These are phyloP conservation scores for Aureobasidium musti DNA, from an alignment of 2,329 filamentous ascomycete genomes.

Conservation along the genomic window DNA sequence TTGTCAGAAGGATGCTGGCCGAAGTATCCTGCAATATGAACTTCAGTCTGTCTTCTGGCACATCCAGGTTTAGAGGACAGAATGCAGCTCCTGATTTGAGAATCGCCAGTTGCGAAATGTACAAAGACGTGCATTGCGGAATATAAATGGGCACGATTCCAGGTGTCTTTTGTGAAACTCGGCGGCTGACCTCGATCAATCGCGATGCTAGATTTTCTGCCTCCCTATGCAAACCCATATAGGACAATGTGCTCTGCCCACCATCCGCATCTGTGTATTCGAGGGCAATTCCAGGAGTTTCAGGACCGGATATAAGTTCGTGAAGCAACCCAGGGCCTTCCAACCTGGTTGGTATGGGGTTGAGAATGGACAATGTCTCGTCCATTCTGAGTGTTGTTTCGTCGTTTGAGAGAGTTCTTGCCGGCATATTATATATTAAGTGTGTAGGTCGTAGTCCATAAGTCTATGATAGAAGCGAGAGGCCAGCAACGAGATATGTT, in stretches of 20 bases:
- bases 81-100: constrained; percentile 82
- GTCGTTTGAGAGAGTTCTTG: constrained; percentile 3
- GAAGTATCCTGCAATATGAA: constrained; percentile 80
- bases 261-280: constrained; percentile 61
- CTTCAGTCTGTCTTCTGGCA: constrained; percentile 71
- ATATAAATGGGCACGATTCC: constrained; percentile 72
- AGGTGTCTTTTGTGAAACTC: constrained; percentile 36
- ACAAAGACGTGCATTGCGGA: constrained; percentile 74
- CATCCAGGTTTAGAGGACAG: constrained; percentile 78
- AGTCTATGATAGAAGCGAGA: background rate
- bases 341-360: constrained; percentile 55
- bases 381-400: constrained; percentile 28
- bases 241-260: constrained; percentile 56
- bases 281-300: constrained; percentile 56
- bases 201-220: constrained; percentile 59
- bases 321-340: constrained; percentile 61
- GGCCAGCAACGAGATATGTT: background rate
- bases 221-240: constrained; percentile 61
- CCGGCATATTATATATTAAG: constrained; percentile 27
- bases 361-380: constrained; percentile 57
- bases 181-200: constrained; percentile 45
- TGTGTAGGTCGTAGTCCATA: background rate
- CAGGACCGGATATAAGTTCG: constrained; percentile 59
- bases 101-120: constrained; percentile 74
- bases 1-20: constrained; percentile 69